Conservation (phyloP, 2,329 filamentous ascomycete species). For the Plectosphaerella sp. region DNA sequence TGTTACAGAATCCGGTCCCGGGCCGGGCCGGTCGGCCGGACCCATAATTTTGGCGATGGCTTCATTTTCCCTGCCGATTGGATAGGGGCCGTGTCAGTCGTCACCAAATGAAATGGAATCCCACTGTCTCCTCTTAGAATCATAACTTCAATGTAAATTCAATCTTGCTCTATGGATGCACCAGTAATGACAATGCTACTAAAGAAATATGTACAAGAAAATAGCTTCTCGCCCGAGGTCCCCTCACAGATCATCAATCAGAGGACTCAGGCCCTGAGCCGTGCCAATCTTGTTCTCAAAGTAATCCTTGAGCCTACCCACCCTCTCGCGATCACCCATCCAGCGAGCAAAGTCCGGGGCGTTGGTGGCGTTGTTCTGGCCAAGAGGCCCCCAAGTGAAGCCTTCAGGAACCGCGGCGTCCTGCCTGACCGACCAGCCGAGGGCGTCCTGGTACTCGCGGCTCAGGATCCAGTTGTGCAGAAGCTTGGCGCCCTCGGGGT, state of each 20-base stretch:
- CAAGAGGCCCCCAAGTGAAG: conserved; percentile 19
- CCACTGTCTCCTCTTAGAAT: no score
- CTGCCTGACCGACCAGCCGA: conserved; percentile 25
- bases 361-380: conserved; percentile 25
- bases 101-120: no score
- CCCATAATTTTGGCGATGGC: no score
- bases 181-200: no score
- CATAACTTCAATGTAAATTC: no score
- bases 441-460: conserved; percentile 28
- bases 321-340: conserved; percentile 33
- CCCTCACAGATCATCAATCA: conserved; percentile 16
- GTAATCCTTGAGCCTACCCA: conserved; percentile 35
- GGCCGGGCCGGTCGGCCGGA: no score
- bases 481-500: conserved; percentile 45
- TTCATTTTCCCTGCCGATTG: no score
- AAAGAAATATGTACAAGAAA: no score
- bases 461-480: conserved; percentile 42
- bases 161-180: no score
- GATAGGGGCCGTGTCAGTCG: no score
- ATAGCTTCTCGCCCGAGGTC: no score
- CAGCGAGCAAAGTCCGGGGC: conserved; percentile 30
- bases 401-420: conserved; percentile 24
- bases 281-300: conserved; percentile 37
- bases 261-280: conserved; percentile 34
- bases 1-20: no score